These are phyloP conservation scores for Eutypella sp. DNA, from an alignment of 2,329 filamentous ascomycete species.

Conservation along the genomic window DNA sequence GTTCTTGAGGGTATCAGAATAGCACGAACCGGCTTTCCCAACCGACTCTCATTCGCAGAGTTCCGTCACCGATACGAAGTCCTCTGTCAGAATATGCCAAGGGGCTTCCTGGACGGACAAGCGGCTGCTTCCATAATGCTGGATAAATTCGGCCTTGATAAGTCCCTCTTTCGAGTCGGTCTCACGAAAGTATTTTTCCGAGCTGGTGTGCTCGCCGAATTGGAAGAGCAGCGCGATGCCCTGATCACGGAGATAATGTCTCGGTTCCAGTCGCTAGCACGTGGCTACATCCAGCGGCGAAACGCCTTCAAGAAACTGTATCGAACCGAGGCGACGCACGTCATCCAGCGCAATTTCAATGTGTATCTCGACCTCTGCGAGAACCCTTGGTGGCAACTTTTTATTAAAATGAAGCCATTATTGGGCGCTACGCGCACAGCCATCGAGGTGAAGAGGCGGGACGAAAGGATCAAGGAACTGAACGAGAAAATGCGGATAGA, in stretches of 20 bases:
- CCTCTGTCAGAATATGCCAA: slow-evolving; percentile 81
- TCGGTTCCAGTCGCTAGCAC: slow-evolving; percentile 84
- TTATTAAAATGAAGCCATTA: slow-evolving; percentile 91
- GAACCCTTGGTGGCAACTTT: slow-evolving; percentile 96
- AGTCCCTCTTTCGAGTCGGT: slow-evolving; percentile 83
- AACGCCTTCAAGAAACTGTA: slow-evolving; percentile 92
- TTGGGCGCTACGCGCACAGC: slow-evolving; percentile 88
- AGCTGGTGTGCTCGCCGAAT: slow-evolving; percentile 87
- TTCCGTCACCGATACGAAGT: slow-evolving; percentile 96
- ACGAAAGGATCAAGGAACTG: slow-evolving; percentile 86
- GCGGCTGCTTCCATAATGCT: slow-evolving; percentile 80
- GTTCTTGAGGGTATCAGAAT: slow-evolving; percentile 98
- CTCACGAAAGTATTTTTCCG: slow-evolving; percentile 98
- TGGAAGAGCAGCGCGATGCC: slow-evolving; percentile 91
- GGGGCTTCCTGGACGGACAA: slow-evolving; percentile 87
- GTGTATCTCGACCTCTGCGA: slow-evolving; percentile 85
- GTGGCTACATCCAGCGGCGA: slow-evolving; percentile 83
- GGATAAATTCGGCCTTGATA: slow-evolving; percentile 81
- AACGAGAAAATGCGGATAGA: slow-evolving; percentile 80
- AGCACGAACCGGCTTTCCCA: slow-evolving; percentile 93
- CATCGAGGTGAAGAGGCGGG: slow-evolving; percentile 88
- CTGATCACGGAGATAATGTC: slow-evolving; percentile 93
- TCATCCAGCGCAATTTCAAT: slow-evolving; percentile 92
- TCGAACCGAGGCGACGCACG: slow-evolving; percentile 85
- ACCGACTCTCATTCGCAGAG: slow-evolving; percentile 84